phyloP scores from a whole-genome alignment of 129 eudicot genomes.

The Scalesia atractyloides region DNA sequence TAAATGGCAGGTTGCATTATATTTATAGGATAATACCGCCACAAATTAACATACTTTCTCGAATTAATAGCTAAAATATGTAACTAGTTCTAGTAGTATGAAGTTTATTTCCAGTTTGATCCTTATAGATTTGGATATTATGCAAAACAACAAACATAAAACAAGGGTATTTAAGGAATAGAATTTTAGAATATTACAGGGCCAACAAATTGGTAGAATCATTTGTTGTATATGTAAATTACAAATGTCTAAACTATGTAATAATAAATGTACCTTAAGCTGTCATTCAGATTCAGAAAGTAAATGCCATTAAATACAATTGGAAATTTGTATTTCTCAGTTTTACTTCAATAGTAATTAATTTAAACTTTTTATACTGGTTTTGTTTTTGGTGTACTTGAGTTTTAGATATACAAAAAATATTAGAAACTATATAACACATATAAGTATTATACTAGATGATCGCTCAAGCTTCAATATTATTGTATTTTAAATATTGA shows the following conservation, averaged over 20 bases:
- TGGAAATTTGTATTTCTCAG: not conserved
- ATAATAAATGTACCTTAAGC: slow-evolving; percentile 18
- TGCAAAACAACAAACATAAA: not conserved
- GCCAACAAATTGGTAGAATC: slow-evolving; percentile 20
- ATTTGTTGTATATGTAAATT: slow-evolving; percentile 9
- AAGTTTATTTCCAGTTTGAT: not conserved
- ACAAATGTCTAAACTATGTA: slow-evolving; percentile 5
- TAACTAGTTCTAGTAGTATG: not conserved
- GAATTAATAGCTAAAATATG: not conserved
- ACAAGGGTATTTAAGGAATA: slow-evolving; percentile 16
- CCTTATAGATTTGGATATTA: slow-evolving; percentile 1
- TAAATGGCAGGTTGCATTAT: too few species aligned
- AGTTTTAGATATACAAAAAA: not conserved
- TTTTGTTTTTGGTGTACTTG: not conserved
- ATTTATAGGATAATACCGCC: too few species aligned
- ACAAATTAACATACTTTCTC: not conserved
- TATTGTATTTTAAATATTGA: not conserved
- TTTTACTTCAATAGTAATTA: not conserved
- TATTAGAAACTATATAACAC: too few species aligned
- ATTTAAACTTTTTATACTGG: too few species aligned
- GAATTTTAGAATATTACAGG: slow-evolving; percentile 8
- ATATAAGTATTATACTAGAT: too few species aligned
- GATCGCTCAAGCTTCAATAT: too few species aligned
- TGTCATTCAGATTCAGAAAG: slow-evolving; percentile 3
- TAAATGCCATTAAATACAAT: not conserved